Base-by-base conservation (phyloP, 164 flowering plant species). In the Vitis riparia region DNA sequence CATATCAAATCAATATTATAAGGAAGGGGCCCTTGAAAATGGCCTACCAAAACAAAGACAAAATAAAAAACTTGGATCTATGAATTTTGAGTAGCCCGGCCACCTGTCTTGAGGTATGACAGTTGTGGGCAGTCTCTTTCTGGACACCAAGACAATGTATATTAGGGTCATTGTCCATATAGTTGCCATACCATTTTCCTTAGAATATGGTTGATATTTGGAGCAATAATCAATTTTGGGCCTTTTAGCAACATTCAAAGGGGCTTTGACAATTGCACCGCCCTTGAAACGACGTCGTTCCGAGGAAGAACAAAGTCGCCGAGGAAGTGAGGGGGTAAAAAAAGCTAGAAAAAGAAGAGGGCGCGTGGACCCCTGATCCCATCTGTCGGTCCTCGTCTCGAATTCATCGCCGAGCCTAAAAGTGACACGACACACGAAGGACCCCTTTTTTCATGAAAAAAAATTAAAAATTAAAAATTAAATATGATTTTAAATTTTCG, bases 301-400 rank as follows among this genome's bases (percentile, higher is more conserved):
- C 1, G 56, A 53, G 56, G 14, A 2, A 47, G 3, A 29, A 30
- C 12, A 67, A 52, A 68, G 70, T 68, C 72, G 68, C 48, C 71
- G 73, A 79, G 70, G 66, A 63, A 64, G 48, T 71, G 68, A 65
- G 62, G 27, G 62, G 75, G 69, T 57, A 60, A 55, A 16, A 59
- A 78, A 65, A 55, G 17, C 59, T 7, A 37, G 44, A 17, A 55
- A 58, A 67, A 49, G 69, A 66, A 70, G 67, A 62, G 12, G 60
- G 53, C 32, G 72, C 68, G 68, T 51, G 79, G 80, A 53, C 79
- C 79, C 76, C 76, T 65, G 72, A 71, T 60, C 66, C 63, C 56
- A 60, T 68, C 75, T 78, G 82, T 78, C 80, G 80, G 83, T 83
- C 83, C 61, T 76, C 74, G 69, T 77, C 82, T 80, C 77, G 82